Conservation (phyloP, 2,329 filamentous ascomycete species). For the Pseudophaeomoniella oleicola region DNA sequence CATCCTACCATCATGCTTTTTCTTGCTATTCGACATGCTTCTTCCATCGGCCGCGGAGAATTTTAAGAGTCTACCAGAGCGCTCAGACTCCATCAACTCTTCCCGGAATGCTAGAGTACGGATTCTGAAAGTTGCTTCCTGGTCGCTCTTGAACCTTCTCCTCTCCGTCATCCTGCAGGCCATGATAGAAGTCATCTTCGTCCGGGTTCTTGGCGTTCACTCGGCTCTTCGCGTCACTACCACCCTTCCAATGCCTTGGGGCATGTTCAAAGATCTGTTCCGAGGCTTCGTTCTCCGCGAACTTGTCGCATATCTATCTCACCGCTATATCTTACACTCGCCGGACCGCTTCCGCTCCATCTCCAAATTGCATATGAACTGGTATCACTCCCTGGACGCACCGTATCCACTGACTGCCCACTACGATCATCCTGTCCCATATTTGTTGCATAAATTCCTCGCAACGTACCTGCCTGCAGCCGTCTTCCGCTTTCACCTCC, state of each 20-base stretch:
- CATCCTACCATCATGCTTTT: constrained; percentile 56
- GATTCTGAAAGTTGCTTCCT: constrained; percentile 33
- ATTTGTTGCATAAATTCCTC: constrained; percentile 38
- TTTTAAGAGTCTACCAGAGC: constrained; percentile 52
- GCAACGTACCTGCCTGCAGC: constrained; percentile 43
- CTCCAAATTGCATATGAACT: constrained; percentile 34
- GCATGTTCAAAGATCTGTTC: constrained; percentile 39
- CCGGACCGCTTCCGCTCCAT: constrained; percentile 17
- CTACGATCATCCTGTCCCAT: constrained; percentile 45
- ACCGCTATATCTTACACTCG: constrained; percentile 57
- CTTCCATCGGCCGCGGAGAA: constrained; percentile 54
- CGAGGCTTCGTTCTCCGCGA: constrained; percentile 43
- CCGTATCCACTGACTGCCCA: constrained; percentile 43
- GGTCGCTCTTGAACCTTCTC: constrained; percentile 41
- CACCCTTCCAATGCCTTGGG: constrained; percentile 47
- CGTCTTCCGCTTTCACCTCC: constrained; percentile 43
- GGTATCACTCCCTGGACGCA: constrained; percentile 38
- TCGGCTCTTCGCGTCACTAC: constrained; percentile 45
- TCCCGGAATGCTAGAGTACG: constrained; percentile 1
- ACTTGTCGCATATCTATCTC: constrained; percentile 56
- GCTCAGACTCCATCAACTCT: constrained; percentile 3
- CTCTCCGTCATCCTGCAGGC: constrained; percentile 40
- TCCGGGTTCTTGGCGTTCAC: constrained; percentile 34
- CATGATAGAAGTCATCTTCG: constrained; percentile 39
- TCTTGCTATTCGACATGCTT: constrained; percentile 57